Percentiles rank a stretch among this genome's conserved stretches.
These are phyloP conservation scores for Harringtonia lauricola DNA, from an alignment of 2,329 filamentous ascomycete species.

Conservation along the genomic window DNA sequence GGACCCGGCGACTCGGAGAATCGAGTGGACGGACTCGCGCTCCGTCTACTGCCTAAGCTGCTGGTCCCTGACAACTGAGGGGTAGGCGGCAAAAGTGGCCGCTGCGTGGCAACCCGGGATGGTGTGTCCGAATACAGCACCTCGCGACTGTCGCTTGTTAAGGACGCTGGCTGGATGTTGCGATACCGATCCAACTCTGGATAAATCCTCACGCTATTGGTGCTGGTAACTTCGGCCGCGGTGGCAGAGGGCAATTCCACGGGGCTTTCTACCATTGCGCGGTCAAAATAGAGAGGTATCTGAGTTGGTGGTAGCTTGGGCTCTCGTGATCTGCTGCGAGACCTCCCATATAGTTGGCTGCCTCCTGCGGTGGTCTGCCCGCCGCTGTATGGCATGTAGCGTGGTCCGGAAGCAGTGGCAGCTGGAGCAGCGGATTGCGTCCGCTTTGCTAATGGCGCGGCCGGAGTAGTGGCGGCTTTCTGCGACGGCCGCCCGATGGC, in stretches of 20 bases:
- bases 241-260: conserved; percentile 31
- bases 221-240: conserved; percentile 25
- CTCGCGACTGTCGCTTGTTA: conserved; percentile 14
- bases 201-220: conserved; percentile 36
- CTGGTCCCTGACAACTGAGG: conserved; percentile 51
- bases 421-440: background rate
- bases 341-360: conserved; percentile 20
- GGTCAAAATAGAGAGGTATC: conserved; percentile 28
- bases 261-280: conserved; percentile 30
- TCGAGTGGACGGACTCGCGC: conserved; percentile 62
- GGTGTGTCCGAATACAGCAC: conserved; percentile 33
- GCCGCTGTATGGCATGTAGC: conserved; percentile 38
- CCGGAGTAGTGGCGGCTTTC: conserved; percentile 11
- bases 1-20: conserved; percentile 64
- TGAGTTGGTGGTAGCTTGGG: too few relatives aligned
- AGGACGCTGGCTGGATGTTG: conserved; percentile 27
- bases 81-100: conserved; percentile 51
- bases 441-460: conserved; percentile 6
- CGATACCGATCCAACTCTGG: conserved; percentile 54
- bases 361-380: conserved; percentile 1
- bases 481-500: background rate
- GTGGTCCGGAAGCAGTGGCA: conserved; percentile 20
- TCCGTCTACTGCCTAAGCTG: conserved; percentile 47
- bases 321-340: too few relatives aligned
- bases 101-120: conserved; percentile 49